Evolutionary conservation across 495 filamentous ascomycete species (phyloP).

Genomic region (Penicillium paxilli): DNA sequence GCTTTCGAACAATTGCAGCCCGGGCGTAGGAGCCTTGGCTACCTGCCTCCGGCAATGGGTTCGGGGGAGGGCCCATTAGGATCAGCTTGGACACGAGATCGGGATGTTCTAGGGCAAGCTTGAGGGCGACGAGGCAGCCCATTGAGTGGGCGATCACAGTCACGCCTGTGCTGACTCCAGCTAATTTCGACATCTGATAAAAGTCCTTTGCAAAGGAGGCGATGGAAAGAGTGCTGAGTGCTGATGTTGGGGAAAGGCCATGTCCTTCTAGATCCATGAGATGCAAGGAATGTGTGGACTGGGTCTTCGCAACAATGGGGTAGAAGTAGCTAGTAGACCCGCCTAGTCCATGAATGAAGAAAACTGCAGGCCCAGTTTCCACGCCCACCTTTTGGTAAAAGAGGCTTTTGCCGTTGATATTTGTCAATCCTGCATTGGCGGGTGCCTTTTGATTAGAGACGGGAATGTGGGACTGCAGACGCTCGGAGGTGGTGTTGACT

Average conservation of each 20-base stretch:
- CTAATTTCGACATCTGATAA: constrained; percentile 27
- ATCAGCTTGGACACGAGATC: constrained; percentile 38
- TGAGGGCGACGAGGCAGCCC: constrained; percentile 45
- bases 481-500: constrained; percentile 11
- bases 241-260: constrained; percentile 47
- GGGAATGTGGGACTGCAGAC: constrained; percentile 6
- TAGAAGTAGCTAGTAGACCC: constrained; percentile 40
- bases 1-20: constrained; percentile 38
- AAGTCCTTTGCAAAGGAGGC: constrained; percentile 45
- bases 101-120: constrained; percentile 38
- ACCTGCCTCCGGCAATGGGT: constrained; percentile 36
- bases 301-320: constrained; percentile 36
- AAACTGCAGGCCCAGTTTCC: constrained; percentile 25
- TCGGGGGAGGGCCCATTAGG: constrained; percentile 42
- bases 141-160: constrained; percentile 47
- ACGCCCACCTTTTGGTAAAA: constrained; percentile 33
- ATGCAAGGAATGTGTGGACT: constrained; percentile 33
- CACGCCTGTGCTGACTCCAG: constrained; percentile 10
- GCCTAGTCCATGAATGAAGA: constrained; percentile 56
- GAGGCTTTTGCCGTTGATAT: constrained; percentile 44
- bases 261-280: constrained; percentile 56
- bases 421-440: constrained; percentile 30
- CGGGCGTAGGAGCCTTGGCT: constrained; percentile 26
- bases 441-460: constrained; percentile 13
- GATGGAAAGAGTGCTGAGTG: constrained; percentile 35